A percentile compares a stretch with the other conserved stretches of the same genome.
These are phyloP conservation scores for Tolypocladium sp. DNA, from an alignment of 2,329 filamentous ascomycete genomes.

Conservation along the genomic window DNA sequence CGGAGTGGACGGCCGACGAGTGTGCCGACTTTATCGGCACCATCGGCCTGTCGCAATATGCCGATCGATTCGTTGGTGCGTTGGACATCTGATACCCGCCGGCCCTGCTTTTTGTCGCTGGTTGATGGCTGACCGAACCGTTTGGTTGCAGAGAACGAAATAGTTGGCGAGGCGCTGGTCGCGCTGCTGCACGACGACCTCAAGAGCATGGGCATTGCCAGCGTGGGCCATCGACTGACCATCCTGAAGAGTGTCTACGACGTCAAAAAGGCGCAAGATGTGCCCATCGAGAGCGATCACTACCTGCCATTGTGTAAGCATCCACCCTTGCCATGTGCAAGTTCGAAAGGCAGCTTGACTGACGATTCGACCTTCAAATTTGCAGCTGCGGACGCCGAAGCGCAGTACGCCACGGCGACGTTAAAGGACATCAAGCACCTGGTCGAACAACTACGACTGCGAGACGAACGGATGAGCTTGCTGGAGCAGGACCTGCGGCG, in stretches of 20 bases:
- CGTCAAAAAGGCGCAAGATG: constrained; percentile 86
- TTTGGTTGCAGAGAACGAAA: constrained; percentile 66
- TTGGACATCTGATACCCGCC: constrained; percentile 9
- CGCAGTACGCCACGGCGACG: constrained; percentile 77
- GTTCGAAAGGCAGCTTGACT: constrained; percentile 4
- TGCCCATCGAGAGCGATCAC: constrained; percentile 84
- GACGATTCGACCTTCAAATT: constrained; percentile 9
- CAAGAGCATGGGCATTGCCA: constrained; percentile 87
- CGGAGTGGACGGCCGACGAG: constrained; percentile 77
- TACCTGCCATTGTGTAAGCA: constrained; percentile 82
- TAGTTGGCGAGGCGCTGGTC: constrained; percentile 84
- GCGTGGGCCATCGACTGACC: constrained; percentile 87
- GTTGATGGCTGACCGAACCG: constrained; percentile 6
- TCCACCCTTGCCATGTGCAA: background rate
- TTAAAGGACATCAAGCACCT: constrained; percentile 88
- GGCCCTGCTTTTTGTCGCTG: background rate
- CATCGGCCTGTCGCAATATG: constrained; percentile 75
- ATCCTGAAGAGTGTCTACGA: constrained; percentile 96
- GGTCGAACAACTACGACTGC: constrained; percentile 78
- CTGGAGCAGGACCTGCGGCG: constrained; percentile 77
- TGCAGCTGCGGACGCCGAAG: constrained; percentile 79
- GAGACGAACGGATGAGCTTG: constrained; percentile 80
- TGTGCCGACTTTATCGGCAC: constrained; percentile 80
- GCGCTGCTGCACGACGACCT: constrained; percentile 86
- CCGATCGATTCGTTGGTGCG: constrained; percentile 74